phyloP scores from a whole-genome alignment of 345 rosid species.

The Aegle marmelos region DNA sequence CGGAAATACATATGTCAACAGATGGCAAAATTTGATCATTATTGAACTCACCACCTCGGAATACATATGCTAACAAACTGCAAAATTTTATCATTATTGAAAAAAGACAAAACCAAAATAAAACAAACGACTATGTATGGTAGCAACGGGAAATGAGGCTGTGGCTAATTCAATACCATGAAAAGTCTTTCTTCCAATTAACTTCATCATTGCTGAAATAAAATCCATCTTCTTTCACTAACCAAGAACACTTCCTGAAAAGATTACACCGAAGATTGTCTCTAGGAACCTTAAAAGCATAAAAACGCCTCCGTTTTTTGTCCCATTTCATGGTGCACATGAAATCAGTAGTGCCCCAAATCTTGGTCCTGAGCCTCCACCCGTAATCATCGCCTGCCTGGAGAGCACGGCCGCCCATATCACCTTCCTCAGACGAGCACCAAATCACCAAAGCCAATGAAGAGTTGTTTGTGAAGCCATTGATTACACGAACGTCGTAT shows the following conservation, averaged over 20 bases:
- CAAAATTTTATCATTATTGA: background rate
- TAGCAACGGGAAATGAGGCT: background rate
- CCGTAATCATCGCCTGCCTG: conserved; percentile 87
- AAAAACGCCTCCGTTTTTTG: conserved; percentile 44
- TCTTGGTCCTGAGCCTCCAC: conserved; percentile 53
- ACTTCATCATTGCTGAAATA: conserved; percentile 83
- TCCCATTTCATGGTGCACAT: conserved; percentile 85
- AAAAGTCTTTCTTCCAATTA: conserved; percentile 77
- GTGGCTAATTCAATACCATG: conserved; percentile 38
- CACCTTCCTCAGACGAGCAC: conserved; percentile 62
- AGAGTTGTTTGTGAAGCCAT: conserved; percentile 80
- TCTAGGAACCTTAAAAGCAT: conserved; percentile 58
- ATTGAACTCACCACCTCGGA: background rate
- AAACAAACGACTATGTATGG: too few species aligned
- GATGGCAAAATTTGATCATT: background rate
- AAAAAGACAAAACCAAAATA: too few species aligned
- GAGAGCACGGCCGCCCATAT: conserved; percentile 91
- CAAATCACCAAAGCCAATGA: conserved; percentile 82
- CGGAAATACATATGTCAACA: background rate
- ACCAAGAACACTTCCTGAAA: conserved; percentile 76
- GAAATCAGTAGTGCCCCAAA: conserved; percentile 43
- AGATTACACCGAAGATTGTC: conserved; percentile 58
- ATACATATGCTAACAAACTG: background rate
- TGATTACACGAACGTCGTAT: conserved; percentile 77
- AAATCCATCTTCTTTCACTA: conserved; percentile 82